Conservation (phyloP, 306 rosid genomes). For the Acacia melanoxylon region DNA sequence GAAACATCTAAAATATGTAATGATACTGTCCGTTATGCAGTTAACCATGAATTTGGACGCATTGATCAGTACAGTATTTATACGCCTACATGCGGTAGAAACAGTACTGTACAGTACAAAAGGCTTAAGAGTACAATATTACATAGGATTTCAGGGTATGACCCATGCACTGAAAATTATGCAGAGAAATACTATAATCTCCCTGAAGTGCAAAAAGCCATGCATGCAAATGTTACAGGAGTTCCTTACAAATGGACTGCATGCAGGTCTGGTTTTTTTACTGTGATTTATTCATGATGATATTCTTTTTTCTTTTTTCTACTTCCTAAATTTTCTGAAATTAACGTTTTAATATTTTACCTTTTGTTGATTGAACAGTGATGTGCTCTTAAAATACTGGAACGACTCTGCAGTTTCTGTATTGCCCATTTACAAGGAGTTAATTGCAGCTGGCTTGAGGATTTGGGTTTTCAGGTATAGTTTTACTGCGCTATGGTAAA, state of each 20-base stretch:
- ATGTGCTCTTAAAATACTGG: conserved; percentile 53
- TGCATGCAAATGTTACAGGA: conserved; percentile 61
- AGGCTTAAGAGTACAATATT: conserved; percentile 54
- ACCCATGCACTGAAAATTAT: conserved; percentile 64
- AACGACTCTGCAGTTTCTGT: conserved; percentile 55
- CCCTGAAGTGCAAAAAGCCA: conserved; percentile 58
- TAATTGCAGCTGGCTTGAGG: conserved; percentile 60
- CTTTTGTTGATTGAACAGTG: conserved; percentile 43
- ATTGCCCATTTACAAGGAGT: conserved; percentile 57
- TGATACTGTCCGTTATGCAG: conserved; percentile 40
- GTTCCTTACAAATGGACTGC: conserved; percentile 73
- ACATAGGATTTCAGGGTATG: conserved; percentile 52
- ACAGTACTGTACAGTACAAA: conserved; percentile 8
- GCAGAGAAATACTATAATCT: conserved; percentile 65
- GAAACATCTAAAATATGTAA: conserved; percentile 39
- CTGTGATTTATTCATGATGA: neutral
- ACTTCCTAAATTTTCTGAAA: neutral
- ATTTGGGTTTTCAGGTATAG: conserved; percentile 73
- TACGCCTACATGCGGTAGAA: conserved; percentile 42
- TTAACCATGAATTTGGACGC: conserved; percentile 43
- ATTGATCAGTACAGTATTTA: conserved; percentile 69
- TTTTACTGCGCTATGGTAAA: neutral
- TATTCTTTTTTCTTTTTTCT: neutral
- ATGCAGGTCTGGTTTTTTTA: conserved; percentile 49
- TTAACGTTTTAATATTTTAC: neutral